Evolutionary conservation across 805 yeast species (phyloP).

Genomic region (Zygoascus bituminiphila): DNA sequence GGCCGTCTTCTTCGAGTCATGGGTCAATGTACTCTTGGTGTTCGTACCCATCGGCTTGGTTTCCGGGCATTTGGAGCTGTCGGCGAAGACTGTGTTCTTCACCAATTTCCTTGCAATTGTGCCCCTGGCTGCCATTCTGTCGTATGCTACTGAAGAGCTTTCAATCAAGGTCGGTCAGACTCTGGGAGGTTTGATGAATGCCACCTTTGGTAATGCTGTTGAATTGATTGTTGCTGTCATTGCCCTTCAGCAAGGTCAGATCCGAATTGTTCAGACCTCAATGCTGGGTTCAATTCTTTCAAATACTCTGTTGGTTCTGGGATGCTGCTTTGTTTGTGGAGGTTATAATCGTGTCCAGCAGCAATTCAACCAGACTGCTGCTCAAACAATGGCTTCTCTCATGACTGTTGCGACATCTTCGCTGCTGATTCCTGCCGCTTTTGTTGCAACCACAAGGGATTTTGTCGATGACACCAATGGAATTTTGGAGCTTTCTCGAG

Average conservation of each 20-base stretch:
- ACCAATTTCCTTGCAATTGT: conserved; percentile 84
- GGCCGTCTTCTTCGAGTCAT: conserved; percentile 37
- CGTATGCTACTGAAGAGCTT: conserved; percentile 89
- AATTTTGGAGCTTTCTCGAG: conserved; percentile 73
- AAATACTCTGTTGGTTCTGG: conserved; percentile 79
- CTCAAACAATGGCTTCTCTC: conserved; percentile 94
- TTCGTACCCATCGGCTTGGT: conserved; percentile 85
- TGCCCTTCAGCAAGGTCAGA: conserved; percentile 78
- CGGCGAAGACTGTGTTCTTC: conserved; percentile 50
- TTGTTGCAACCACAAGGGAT: conserved; percentile 57
- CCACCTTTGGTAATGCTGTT: conserved; percentile 96
- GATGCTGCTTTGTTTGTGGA: conserved; percentile 92
- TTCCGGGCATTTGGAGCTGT: conserved; percentile 55
- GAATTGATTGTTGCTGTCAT: conserved; percentile 91
- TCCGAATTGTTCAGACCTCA: conserved; percentile 91
- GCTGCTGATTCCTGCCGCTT: conserved; percentile 89
- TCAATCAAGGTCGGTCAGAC: conserved; percentile 86
- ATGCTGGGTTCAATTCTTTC: conserved; percentile 93
- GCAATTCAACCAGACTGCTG: conserved; percentile 88
- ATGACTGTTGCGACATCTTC: conserved; percentile 88
- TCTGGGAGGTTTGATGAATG: conserved; percentile 87
- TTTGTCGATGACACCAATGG: conserved; percentile 31
- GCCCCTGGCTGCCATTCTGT: conserved; percentile 84
- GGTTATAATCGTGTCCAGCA: conserved; percentile 84
- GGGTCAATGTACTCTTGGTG: conserved; percentile 65